Conservation (phyloP, 2,329 filamentous ascomycete species). For the Aschersonia sp. region DNA sequence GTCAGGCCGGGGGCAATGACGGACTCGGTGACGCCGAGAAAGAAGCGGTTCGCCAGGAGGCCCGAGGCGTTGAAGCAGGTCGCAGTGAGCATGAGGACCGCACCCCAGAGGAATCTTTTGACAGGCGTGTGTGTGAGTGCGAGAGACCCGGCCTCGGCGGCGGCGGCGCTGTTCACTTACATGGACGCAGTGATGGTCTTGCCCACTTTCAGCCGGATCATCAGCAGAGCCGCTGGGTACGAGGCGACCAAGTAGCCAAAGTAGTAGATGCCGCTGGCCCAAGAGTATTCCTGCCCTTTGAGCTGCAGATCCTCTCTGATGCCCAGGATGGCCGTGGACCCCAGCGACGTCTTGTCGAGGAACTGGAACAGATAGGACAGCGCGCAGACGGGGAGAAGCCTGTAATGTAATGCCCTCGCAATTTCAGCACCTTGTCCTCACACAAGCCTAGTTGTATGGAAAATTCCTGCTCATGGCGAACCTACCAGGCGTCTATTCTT, state of each 20-base stretch:
- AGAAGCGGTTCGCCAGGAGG: conserved; percentile 16
- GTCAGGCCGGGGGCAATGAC: conserved; percentile 15
- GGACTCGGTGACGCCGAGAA: conserved; percentile 17
- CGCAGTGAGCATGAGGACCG: conserved; percentile 28
- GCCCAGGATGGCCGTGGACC: conserved; percentile 36
- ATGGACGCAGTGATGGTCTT: conserved; percentile 11
- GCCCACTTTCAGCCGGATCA: conserved; percentile 12
- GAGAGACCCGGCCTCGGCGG: neutral
- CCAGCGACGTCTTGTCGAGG: conserved; percentile 42
- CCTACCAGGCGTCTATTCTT: conserved; percentile 42
- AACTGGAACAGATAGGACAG: conserved; percentile 44
- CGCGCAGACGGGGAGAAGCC: conserved; percentile 36
- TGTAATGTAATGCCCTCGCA: conserved; percentile 8
- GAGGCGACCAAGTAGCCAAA: conserved; percentile 29
- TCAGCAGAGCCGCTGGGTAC: conserved; percentile 11
- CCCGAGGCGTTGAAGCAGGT: conserved; percentile 15
- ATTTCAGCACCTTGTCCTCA: neutral
- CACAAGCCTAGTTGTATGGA: conserved; percentile 15
- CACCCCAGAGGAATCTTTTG: conserved; percentile 17
- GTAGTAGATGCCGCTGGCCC: conserved; percentile 35
- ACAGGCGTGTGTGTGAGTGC: neutral
- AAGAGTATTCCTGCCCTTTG: conserved; percentile 34
- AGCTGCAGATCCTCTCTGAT: conserved; percentile 28
- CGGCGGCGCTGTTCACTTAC: conserved; percentile 4
- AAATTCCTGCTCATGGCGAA: conserved; percentile 9